phyloP scores from a whole-genome alignment of 768 basidiomycete genomes.

The Chlorophyllum brunneum region DNA sequence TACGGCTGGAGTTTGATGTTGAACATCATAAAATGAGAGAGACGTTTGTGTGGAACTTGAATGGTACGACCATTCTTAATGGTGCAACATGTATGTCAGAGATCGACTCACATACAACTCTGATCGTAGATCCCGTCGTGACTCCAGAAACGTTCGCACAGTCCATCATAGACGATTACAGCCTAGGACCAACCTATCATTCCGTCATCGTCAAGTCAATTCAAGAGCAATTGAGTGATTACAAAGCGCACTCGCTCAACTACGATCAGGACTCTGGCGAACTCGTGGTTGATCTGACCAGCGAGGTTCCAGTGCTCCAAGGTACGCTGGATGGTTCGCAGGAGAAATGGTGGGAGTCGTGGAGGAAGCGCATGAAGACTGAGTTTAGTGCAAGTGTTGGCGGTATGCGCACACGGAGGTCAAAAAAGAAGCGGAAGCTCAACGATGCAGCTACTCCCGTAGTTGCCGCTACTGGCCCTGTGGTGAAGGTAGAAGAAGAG shows the following conservation, averaged over 20 bases:
- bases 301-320: constrained; percentile 4
- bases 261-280: constrained; percentile 46
- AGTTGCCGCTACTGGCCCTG: constrained; percentile 10
- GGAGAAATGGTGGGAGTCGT: constrained; percentile 65
- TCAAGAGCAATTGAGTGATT: constrained; percentile 84
- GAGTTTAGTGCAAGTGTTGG: constrained; percentile 12
- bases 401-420: constrained; percentile 11
- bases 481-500: constrained; percentile 17
- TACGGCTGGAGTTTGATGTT: constrained; percentile 94
- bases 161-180: constrained; percentile 88
- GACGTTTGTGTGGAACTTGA: constrained; percentile 96
- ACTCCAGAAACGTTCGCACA: constrained; percentile 90
- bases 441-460: constrained; percentile 17
- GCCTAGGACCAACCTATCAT: constrained; percentile 62
- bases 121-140: constrained; percentile 70
- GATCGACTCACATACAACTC: not conserved
- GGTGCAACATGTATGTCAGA: not conserved
- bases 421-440: constrained; percentile 20
- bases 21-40: constrained; percentile 93
- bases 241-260: constrained; percentile 58
- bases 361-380: constrained; percentile 52
- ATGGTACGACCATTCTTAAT: constrained; percentile 54
- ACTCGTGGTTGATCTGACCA: constrained; percentile 16
- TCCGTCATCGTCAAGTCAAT: constrained; percentile 74
- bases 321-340: constrained; percentile 50